Evolutionary conservation across 306 rosid genomes (phyloP).

Genomic region (Lupinus albus): DNA sequence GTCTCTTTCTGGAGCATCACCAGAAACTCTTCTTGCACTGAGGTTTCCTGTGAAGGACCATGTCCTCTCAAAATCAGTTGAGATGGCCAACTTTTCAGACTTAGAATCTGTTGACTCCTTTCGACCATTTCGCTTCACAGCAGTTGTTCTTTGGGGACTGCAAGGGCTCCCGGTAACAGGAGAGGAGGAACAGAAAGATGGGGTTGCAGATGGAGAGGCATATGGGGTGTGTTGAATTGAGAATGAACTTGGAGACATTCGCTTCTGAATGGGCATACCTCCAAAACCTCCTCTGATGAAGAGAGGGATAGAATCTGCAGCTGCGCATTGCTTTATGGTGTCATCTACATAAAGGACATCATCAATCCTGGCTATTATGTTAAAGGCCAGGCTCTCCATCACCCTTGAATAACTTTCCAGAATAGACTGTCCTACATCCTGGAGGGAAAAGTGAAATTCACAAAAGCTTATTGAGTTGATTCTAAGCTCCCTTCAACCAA

Average conservation of each 20-base stretch:
- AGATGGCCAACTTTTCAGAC: constrained; percentile 49
- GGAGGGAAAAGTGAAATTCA: constrained; percentile 43
- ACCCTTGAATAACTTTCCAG: constrained; percentile 98
- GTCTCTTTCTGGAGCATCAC: constrained; percentile 82
- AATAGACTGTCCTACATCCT: constrained; percentile 97
- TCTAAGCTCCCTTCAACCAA: background rate
- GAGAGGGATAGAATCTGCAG: constrained; percentile 65
- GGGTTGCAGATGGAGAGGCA: constrained; percentile 85
- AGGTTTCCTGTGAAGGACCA: constrained; percentile 87
- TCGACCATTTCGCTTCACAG: constrained; percentile 44
- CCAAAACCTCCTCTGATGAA: constrained; percentile 74
- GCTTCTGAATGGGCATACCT: constrained; percentile 83
- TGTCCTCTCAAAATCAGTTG: constrained; percentile 63
- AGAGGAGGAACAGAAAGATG: constrained; percentile 76
- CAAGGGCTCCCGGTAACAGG: constrained; percentile 79
- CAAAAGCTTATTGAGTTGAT: background rate
- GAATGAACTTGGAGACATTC: constrained; percentile 90
- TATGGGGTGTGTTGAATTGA: constrained; percentile 81
- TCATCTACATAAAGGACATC: constrained; percentile 86
- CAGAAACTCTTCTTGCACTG: constrained; percentile 65
- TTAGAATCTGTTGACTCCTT: constrained; percentile 49
- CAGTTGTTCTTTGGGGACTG: constrained; percentile 65
- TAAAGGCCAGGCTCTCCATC: constrained; percentile 92
- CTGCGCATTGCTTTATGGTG: constrained; percentile 69
- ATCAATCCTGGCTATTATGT: constrained; percentile 92